phyloP scores from a whole-genome alignment of 208 protist species.

The Crithidia thermophila region DNA sequence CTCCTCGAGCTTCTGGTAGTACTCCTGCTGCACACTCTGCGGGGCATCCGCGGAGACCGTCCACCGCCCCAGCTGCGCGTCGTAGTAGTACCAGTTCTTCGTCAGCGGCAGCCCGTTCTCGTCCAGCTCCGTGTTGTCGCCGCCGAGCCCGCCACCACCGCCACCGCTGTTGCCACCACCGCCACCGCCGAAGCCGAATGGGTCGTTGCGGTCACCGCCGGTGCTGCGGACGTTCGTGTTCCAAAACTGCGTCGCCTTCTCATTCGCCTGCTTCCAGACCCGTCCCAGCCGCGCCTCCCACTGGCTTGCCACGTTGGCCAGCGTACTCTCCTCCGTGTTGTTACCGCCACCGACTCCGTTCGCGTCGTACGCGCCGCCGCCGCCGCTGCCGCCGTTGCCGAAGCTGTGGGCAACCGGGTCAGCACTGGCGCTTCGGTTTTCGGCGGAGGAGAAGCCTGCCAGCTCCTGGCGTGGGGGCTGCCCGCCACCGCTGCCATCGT shows the following conservation, averaged over 20 bases:
- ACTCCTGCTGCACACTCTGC: conserved; percentile 64
- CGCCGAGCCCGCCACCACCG: conserved; percentile 17
- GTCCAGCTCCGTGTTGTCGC: conserved; percentile 62
- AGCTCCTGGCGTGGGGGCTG: conserved; percentile 17
- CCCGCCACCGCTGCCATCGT: conserved; percentile 3
- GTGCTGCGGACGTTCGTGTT: conserved; percentile 20
- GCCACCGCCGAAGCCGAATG: conserved; percentile 26
- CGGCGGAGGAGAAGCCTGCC: conserved; percentile 19
- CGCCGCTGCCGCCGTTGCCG: neutral
- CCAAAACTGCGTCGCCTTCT: conserved; percentile 37
- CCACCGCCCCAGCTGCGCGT: conserved; percentile 72
- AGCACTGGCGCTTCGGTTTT: conserved; percentile 27
- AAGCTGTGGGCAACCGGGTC: conserved; percentile 3
- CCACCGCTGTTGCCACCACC: neutral
- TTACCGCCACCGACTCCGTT: no score
- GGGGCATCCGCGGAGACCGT: conserved; percentile 74
- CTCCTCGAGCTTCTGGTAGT: conserved; percentile 60
- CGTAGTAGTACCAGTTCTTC: conserved; percentile 88
- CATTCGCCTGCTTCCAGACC: conserved; percentile 32
- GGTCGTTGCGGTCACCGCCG: conserved; percentile 9
- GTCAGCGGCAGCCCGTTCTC: conserved; percentile 81
- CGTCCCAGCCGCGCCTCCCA: conserved; percentile 30
- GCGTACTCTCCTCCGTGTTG: neutral
- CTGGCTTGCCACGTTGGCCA: conserved; percentile 16
- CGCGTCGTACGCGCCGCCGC: no score